Percentiles rank a stretch among this genome's conserved stretches.
These are phyloP conservation scores for Discostella stelligera DNA, from an alignment of 352 stramenopile species.

Conservation along the genomic window DNA sequence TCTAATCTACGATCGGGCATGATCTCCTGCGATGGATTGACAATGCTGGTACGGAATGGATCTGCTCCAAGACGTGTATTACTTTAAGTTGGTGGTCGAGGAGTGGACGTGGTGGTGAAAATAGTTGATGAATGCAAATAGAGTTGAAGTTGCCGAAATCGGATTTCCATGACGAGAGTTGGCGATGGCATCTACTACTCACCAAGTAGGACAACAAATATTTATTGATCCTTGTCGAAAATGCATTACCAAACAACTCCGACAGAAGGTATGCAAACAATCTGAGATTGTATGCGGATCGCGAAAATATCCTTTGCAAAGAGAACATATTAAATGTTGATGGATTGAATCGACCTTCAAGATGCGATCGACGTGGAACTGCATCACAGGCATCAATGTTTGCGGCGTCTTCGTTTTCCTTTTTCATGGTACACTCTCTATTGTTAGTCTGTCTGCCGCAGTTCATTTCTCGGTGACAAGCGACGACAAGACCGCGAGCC, in stretches of 20 bases:
- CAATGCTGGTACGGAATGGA: constrained; percentile 34
- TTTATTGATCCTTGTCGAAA: constrained; percentile 34
- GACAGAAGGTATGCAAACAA: constrained; percentile 77
- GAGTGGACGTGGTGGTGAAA: not conserved
- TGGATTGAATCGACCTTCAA: constrained; percentile 31
- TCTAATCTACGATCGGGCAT: constrained; percentile 60
- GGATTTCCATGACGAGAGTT: not conserved
- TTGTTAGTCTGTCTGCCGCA: too few species aligned
- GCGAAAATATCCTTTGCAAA: constrained; percentile 71
- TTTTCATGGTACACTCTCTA: too few species aligned
- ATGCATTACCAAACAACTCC: constrained; percentile 59
- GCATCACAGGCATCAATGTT: too few species aligned
- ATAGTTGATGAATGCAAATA: not conserved
- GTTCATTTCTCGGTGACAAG: too few species aligned
- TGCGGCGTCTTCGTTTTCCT: too few species aligned
- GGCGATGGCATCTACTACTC: constrained; percentile 5
- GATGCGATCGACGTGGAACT: too few species aligned
- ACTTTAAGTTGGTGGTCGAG: constrained; percentile 9
- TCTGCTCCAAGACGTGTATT: constrained; percentile 46
- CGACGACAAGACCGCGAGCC: too few species aligned
- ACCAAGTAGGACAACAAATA: constrained; percentile 52
- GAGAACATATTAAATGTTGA: constrained; percentile 54
- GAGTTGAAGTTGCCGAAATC: not conserved
- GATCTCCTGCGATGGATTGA: constrained; percentile 21
- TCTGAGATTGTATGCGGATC: constrained; percentile 71